phyloP scores from a whole-genome alignment of 2,329 filamentous ascomycete species.

The Pseudocercospora crystallina region DNA sequence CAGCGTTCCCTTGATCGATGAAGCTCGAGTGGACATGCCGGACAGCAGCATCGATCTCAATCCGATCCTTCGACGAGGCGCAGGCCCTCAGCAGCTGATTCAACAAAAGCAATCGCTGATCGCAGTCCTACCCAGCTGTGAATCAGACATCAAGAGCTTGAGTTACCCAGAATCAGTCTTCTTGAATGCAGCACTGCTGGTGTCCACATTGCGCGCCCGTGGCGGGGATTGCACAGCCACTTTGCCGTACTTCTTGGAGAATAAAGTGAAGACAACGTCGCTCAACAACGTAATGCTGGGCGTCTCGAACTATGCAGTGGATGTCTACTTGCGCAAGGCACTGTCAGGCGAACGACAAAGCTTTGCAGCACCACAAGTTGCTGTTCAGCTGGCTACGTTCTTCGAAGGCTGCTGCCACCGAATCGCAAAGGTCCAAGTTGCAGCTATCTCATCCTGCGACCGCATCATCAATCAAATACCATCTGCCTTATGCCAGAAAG shows the following conservation, averaged over 20 bases:
- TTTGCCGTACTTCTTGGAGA: conserved; percentile 91
- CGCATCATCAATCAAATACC: conserved; percentile 81
- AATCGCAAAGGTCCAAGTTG: conserved; percentile 85
- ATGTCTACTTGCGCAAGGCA: conserved; percentile 75
- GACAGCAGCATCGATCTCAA: conserved; percentile 98
- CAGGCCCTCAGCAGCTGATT: conserved; percentile 72
- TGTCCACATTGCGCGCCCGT: conserved; percentile 83
- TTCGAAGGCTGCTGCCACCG: conserved; percentile 91
- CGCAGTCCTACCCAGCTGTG: conserved; percentile 71
- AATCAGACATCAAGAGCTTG: conserved; percentile 74
- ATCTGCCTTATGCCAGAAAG: conserved; percentile 84
- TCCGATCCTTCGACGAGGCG: conserved; percentile 83
- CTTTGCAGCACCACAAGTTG: conserved; percentile 90
- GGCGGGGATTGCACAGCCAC: conserved; percentile 88
- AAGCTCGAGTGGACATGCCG: conserved; percentile 82
- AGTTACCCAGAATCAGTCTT: conserved; percentile 92
- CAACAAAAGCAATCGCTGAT: conserved; percentile 78
- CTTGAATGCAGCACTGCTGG: conserved; percentile 81
- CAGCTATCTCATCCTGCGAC: conserved; percentile 79
- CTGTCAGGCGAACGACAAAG: conserved; percentile 68
- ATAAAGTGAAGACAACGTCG: conserved; percentile 66
- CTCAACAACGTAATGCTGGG: conserved; percentile 64
- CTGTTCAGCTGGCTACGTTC: conserved; percentile 79
- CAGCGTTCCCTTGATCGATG: conserved; percentile 81
- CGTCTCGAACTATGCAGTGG: conserved; percentile 68